These are phyloP conservation scores for Stentor roeselii DNA, from an alignment of 73 alveolate genomes.

Conservation along the genomic window DNA sequence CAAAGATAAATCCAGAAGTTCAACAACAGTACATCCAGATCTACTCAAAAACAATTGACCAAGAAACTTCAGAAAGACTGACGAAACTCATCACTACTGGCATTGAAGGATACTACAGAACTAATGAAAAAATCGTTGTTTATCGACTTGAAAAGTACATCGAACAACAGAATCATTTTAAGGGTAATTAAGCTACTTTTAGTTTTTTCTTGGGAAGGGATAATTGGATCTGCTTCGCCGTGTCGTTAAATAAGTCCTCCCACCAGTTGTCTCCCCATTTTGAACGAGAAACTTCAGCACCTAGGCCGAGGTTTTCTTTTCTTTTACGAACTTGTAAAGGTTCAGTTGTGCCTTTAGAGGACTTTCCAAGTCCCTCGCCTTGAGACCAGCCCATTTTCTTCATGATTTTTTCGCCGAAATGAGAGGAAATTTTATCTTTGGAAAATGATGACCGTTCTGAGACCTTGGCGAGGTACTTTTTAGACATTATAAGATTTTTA, in stretches of 20 bases:
- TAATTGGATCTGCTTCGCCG: slow-evolving; percentile 23
- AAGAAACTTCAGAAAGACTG: slow-evolving; percentile 2
- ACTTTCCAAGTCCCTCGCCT: slow-evolving; percentile 64
- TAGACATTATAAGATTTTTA: slow-evolving; percentile 41
- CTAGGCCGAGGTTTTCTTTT: slow-evolving; percentile 56
- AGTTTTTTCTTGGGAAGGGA: not conserved
- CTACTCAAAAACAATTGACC: not conserved
- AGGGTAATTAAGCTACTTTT: not conserved
- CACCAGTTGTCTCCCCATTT: slow-evolving; percentile 60
- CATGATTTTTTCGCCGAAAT: slow-evolving; percentile 55
- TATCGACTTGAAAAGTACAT: not conserved
- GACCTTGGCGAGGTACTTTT: slow-evolving; percentile 55
- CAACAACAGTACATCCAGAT: not conserved
- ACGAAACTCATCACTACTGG: slow-evolving; percentile 1
- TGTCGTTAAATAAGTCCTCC: slow-evolving; percentile 49
- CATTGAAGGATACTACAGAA: not conserved
- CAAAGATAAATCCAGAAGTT: slow-evolving; percentile 56
- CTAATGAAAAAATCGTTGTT: not conserved
- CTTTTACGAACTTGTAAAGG: slow-evolving; percentile 47
- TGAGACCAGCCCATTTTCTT: slow-evolving; percentile 67
- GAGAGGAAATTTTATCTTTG: slow-evolving; percentile 43
- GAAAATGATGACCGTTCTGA: slow-evolving; percentile 46
- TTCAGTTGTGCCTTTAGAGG: slow-evolving; percentile 39
- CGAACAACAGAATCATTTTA: not conserved
- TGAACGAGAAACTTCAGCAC: slow-evolving; percentile 34